phyloP scores from a whole-genome alignment of 108 stramenopile species.

The Schizochytrium sp. region DNA sequence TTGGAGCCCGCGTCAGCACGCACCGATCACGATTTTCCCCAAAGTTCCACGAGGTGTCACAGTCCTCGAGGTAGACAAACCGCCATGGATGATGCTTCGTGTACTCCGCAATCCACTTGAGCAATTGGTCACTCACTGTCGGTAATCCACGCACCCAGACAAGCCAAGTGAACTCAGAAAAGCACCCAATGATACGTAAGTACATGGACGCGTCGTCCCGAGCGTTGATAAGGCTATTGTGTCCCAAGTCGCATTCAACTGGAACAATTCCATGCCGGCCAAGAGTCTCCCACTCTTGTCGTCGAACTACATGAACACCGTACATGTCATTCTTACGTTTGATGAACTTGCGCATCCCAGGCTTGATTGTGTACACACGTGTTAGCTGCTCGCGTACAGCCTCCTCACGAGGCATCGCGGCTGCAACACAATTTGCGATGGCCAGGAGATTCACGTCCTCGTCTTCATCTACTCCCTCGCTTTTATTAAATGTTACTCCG shows the following conservation, averaged over 20 bases:
- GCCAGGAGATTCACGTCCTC: constrained; percentile 58
- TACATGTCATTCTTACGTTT: constrained; percentile 61
- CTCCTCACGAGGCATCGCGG: constrained; percentile 59
- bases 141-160: constrained; percentile 52
- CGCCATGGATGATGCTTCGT: constrained; percentile 49
- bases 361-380: constrained; percentile 33
- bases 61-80: constrained; percentile 59
- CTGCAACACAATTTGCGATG: constrained; percentile 55
- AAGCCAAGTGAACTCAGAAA: constrained; percentile 58
- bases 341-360: constrained; percentile 52
- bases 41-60: constrained; percentile 59
- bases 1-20: constrained; percentile 53
- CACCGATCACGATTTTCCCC: constrained; percentile 58
- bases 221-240: constrained; percentile 59
- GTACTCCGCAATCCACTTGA: constrained; percentile 61
- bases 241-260: constrained; percentile 54
- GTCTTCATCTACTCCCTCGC: constrained; percentile 20
- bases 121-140: constrained; percentile 60
- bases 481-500: neutral
- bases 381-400: constrained; percentile 59
- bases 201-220: constrained; percentile 56
- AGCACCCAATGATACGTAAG: constrained; percentile 60
- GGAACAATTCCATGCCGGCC: constrained; percentile 26
- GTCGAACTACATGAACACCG: constrained; percentile 49
- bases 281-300: constrained; percentile 57